A percentile compares a stretch with the other conserved stretches of the same genome.
Conservation (phyloP, 352 stramenopile species). For the Globisporangium spiculum region DNA sequence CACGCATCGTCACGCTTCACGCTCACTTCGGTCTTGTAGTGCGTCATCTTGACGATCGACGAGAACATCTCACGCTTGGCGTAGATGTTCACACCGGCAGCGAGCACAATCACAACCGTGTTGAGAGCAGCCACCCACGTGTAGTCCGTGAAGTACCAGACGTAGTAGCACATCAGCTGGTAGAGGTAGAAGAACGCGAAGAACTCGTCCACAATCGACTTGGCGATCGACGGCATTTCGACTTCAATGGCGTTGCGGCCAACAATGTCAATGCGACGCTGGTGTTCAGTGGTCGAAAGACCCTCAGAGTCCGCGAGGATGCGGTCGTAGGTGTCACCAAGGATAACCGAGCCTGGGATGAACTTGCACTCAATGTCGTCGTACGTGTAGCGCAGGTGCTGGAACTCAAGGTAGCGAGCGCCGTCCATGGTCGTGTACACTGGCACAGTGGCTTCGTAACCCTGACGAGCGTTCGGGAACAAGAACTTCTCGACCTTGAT, state of each 20-base stretch:
- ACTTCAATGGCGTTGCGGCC: conserved; percentile 63
- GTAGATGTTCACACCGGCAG: conserved; percentile 60
- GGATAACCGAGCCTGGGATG: conserved; percentile 44
- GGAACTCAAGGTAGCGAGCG: conserved; percentile 48
- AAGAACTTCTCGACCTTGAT: conserved; percentile 46
- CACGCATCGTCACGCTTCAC: conserved; percentile 60
- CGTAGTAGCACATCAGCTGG: conserved; percentile 87
- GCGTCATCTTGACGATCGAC: conserved; percentile 60
- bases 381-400: conserved; percentile 61
- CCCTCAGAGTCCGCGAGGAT: conserved; percentile 49
- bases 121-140: conserved; percentile 56
- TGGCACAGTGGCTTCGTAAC: conserved; percentile 50
- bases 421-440: conserved; percentile 39
- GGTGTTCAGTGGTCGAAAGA: conserved; percentile 35
- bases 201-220: conserved; percentile 60
- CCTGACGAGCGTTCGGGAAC: conserved; percentile 36
- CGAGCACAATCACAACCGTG: conserved; percentile 55
- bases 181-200: conserved; percentile 80
- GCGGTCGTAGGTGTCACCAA: conserved; percentile 41
- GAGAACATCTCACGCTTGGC: conserved; percentile 57
- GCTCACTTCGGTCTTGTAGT: conserved; percentile 60
- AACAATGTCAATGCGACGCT: conserved; percentile 42
- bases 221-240: conserved; percentile 49
- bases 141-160: conserved; percentile 76
- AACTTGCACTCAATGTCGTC: conserved; percentile 48